Base-by-base conservation (phyloP, 2,329 filamentous ascomycete genomes). In the Ustulina deusta region DNA sequence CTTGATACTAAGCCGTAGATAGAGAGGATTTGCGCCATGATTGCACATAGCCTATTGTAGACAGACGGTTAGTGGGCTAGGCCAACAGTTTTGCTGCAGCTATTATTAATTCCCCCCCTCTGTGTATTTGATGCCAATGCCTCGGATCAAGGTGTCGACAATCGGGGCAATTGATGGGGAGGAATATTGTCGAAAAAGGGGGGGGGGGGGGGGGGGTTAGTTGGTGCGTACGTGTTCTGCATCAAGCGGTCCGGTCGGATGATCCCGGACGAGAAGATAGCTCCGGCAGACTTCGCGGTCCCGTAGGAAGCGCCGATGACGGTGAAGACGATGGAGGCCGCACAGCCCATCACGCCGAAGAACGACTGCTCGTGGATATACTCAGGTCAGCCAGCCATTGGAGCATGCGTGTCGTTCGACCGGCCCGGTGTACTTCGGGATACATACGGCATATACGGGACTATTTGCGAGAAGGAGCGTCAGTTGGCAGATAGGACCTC, bases 251-350 rank as follows among this genome's bases (percentile, higher is more conserved):
- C 81, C 6, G 83, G 83, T 2, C 81, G 81, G 61, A 83, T 74
- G 73, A 84, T 76, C 63, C 82, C 82, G 29, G 78, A 77, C 27
- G 81, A 74, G 72, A 83, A 83, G 72, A 84, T 83, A 62, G 81
- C 82, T 40, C 78, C 77, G 54, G 55, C 95, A 78, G 95, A 96
- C 89, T 99, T 98, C 81, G 96, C 96, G 74, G 96, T 99, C 82
- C 96, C 96, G 85, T 98, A 99, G 76, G 95, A 93, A 78, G 95
- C 95, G 81, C 95, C 94, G 76, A 97, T 91, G 83, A 93, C 97
- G 80, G 93, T 97, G 88, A 97, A 97, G 80, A 97, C 91, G 80
- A 97, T 97, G 83, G 94, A 93, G 74, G 89, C 91, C 78, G 91
- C 91, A 85, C 92, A 94, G 79, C 91, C 92, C 87, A 94, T 91